phyloP scores from a whole-genome alignment of 768 basidiomycete genomes.

The Infundibulicybe gibba region DNA sequence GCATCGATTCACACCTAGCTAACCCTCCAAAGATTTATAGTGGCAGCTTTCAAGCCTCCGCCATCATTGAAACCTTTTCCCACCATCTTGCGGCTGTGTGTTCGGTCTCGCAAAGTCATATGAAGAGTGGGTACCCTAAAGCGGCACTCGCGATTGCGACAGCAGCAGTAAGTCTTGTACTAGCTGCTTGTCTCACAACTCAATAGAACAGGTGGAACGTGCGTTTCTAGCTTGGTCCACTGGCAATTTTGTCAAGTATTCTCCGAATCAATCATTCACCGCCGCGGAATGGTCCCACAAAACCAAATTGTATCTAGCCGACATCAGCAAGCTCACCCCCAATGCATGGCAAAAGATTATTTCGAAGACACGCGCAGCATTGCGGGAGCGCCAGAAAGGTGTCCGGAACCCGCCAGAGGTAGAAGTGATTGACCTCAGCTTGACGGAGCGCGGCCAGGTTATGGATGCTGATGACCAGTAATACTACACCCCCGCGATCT shows the following conservation, averaged over 20 bases:
- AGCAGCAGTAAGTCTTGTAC: slow-evolving; percentile 1
- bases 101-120: background rate
- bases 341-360: slow-evolving; percentile 4
- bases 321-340: background rate
- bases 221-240: slow-evolving; percentile 2
- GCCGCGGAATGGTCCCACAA: background rate
- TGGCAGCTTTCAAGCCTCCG: slow-evolving; percentile 2
- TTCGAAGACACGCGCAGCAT: background rate
- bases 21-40: slow-evolving; percentile 7
- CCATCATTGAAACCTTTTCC: slow-evolving; percentile 1
- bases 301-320: background rate
- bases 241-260: slow-evolving; percentile 1
- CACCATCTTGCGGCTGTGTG: background rate
- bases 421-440: background rate
- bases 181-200: background rate
- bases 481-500: too few species aligned
- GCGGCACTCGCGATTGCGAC: slow-evolving; percentile 3
- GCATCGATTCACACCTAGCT: background rate
- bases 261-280: background rate
- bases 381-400: background rate
- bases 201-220: slow-evolving; percentile 4
- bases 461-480: slow-evolving; percentile 3
- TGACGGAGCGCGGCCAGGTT: background rate
- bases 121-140: background rate
- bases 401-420: background rate